Conservation (phyloP, 768 basidiomycete genomes). For the Calocybe gangraenosa region DNA sequence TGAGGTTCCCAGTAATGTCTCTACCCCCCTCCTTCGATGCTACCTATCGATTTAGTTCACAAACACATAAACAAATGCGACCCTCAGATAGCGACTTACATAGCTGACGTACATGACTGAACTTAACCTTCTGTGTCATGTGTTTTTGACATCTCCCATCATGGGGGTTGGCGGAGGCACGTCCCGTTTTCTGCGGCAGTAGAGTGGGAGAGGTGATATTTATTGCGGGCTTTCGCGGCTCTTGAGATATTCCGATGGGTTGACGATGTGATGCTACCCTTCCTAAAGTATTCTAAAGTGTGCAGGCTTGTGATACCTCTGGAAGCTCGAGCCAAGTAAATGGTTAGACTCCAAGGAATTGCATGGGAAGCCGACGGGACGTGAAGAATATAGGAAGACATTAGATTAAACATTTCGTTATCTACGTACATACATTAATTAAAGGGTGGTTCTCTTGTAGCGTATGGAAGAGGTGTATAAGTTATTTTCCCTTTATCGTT, state of each 20-base stretch:
- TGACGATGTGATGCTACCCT: not conserved
- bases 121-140: not conserved
- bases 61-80: not conserved
- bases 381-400: not conserved
- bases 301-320: no score
- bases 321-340: not conserved
- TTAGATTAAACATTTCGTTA: not conserved
- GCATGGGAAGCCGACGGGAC: not conserved
- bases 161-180: not conserved
- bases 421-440: no score
- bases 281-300: not conserved
- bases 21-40: not conserved
- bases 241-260: not conserved
- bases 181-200: not conserved
- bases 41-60: not conserved
- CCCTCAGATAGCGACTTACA: not conserved
- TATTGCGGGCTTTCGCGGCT: not conserved
- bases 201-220: not conserved
- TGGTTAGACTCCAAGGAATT: not conserved
- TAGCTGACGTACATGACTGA: not conserved
- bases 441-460: no score
- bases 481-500: no score
- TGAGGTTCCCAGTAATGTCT: not conserved
- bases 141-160: not conserved
- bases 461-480: no score